Percentiles rank a stretch among this genome's conserved stretches.
Conservation (phyloP, 2,329 filamentous ascomycete species). For the Emmonsiellopsis sp. region DNA sequence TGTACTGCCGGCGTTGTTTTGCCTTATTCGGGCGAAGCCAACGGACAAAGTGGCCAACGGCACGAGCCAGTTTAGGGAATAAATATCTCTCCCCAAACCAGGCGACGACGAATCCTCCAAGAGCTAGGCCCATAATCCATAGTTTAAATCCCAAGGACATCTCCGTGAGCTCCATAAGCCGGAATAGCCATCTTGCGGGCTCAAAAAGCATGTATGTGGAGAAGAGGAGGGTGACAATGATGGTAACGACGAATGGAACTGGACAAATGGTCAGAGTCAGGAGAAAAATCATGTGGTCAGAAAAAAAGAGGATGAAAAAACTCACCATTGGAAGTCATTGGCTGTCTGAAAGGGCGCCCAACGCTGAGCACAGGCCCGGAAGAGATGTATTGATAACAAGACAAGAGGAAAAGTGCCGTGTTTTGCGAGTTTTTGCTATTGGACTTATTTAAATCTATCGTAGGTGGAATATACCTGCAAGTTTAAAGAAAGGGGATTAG, state of each 20-base stretch:
- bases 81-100: slow-evolving; percentile 64
- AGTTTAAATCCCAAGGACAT: slow-evolving; percentile 65
- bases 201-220: slow-evolving; percentile 72
- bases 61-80: slow-evolving; percentile 59
- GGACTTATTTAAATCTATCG: slow-evolving; percentile 65
- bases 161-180: slow-evolving; percentile 76
- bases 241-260: slow-evolving; percentile 79
- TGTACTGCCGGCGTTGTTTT: slow-evolving; percentile 84
- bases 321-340: slow-evolving; percentile 69
- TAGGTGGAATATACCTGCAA: slow-evolving; percentile 65
- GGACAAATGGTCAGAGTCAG: not conserved
- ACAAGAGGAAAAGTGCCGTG: slow-evolving; percentile 78
- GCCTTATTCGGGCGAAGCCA: slow-evolving; percentile 46
- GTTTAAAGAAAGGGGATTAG: not conserved
- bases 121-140: slow-evolving; percentile 62
- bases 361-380: slow-evolving; percentile 82
- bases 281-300: slow-evolving; percentile 1
- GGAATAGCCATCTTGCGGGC: slow-evolving; percentile 59
- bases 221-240: slow-evolving; percentile 57
- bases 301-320: slow-evolving; percentile 11
- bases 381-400: slow-evolving; percentile 91
- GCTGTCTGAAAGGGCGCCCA: slow-evolving; percentile 81
- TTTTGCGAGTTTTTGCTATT: slow-evolving; percentile 92
- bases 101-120: slow-evolving; percentile 58
- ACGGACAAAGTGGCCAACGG: slow-evolving; percentile 54